Conservation (phyloP, 1,284 basidiomycete genomes). For the Trichosporon sp. region DNA sequence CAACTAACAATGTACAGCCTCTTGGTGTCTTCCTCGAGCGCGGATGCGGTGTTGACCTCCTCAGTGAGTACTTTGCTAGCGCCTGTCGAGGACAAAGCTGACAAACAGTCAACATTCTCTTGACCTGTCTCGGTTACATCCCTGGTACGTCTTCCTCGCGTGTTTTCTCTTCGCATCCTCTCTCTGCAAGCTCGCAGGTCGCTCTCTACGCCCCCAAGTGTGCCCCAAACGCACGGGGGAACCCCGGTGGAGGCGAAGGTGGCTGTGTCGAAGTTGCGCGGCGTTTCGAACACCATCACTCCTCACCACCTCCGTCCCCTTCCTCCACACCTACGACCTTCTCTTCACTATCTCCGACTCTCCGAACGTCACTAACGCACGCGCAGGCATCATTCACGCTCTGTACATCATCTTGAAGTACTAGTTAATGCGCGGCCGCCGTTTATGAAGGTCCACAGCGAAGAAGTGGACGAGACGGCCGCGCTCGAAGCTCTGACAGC, state of each 20-base stretch:
- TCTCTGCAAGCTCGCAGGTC: too few relatives aligned
- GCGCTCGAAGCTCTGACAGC: background rate
- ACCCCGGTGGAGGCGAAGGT: background rate
- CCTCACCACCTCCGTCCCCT: background rate
- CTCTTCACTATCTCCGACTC: background rate
- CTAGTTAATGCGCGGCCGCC: conserved; percentile 16
- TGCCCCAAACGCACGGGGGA: background rate
- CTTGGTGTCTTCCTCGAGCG: conserved; percentile 55
- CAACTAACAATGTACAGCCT: conserved; percentile 33
- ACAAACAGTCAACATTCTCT: conserved; percentile 42
- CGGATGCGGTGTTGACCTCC: conserved; percentile 49
- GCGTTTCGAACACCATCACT: background rate
- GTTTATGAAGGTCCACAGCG: background rate
- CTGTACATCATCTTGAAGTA: conserved; percentile 50
- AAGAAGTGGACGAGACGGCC: conserved; percentile 2
- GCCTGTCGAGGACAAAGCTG: background rate
- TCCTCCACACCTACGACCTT: background rate
- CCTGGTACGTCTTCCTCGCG: conserved; percentile 34
- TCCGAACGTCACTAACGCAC: background rate
- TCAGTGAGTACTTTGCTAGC: conserved; percentile 27
- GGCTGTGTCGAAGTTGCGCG: background rate
- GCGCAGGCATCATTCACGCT: conserved; percentile 46
- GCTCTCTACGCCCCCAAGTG: background rate
- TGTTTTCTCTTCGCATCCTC: background rate
- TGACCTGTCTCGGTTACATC: conserved; percentile 52